Conservation (phyloP, 202 grass and related monocot genomes). For the Panicum hallii region DNA sequence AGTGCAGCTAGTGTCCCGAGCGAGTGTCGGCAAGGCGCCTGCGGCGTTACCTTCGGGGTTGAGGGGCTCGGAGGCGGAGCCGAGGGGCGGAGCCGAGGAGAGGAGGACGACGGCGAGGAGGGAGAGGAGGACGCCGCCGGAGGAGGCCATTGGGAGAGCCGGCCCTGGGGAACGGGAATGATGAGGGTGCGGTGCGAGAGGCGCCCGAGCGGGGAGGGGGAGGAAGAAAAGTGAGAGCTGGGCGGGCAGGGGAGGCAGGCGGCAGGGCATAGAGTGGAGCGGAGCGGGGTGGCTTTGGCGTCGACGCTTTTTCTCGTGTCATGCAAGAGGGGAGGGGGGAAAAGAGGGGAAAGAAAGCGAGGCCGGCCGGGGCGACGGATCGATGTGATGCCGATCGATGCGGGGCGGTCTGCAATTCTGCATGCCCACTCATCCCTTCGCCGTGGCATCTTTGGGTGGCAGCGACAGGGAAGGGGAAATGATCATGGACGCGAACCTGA, state of each 20-base stretch:
- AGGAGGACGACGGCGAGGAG: constrained; percentile 36
- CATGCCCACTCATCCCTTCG: constrained; percentile 27
- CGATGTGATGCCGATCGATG: background rate
- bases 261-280: constrained; percentile 20
- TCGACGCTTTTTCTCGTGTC: constrained; percentile 45
- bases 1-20: background rate
- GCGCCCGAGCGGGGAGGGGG: constrained; percentile 17
- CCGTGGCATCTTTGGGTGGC: constrained; percentile 53
- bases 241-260: constrained; percentile 9
- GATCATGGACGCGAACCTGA: constrained; percentile 43
- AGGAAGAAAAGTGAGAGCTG: constrained; percentile 25
- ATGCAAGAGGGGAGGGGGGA: constrained; percentile 8
- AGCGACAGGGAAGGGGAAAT: constrained; percentile 7
- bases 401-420: background rate
- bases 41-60: constrained; percentile 78
- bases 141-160: constrained; percentile 43
- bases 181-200: constrained; percentile 18
- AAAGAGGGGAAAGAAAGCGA: constrained; percentile 1
- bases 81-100: constrained; percentile 32
- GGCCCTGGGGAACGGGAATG: constrained; percentile 30
- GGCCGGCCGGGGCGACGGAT: background rate
- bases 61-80: constrained; percentile 74
- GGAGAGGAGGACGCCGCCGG: background rate
- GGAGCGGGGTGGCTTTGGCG: background rate
- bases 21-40: too few species aligned